Base-by-base conservation (phyloP, 176 grass and related monocot species). In the Paspalum notatum region DNA sequence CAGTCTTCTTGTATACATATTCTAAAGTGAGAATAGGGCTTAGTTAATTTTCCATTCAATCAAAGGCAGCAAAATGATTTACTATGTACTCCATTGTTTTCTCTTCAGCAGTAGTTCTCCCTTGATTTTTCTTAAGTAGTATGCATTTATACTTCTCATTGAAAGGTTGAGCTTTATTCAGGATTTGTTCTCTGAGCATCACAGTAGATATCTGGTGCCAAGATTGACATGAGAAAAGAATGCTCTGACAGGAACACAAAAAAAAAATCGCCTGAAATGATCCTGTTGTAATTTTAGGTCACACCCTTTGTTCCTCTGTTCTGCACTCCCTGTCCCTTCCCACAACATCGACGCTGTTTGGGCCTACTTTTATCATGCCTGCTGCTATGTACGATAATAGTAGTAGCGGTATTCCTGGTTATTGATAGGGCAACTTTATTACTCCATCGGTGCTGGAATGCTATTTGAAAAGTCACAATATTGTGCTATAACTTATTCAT, bases 391-490 rank as follows among this genome's bases (percentile, higher is more conserved):
- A 32, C 32, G 3, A 32, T 32, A 32, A 74, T 39, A 58, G 22
- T 40, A 32, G 8, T 22, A n/a, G n/a, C n/a, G 47, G 52, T 41
- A 24, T 16, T 70, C 59, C 9, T 52, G 65, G 57, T 70, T 70
- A n/a, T 73, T 14, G 16, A 52, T 51, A n/a, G 38, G 46, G 74
- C 4, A 53, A 25, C 49, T 57, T 47, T 47, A 38, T 79, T 72
- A 62, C 27, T 39, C 26, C 37, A 42, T 32, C 50, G n/a, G 44
- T 7, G 15, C 45, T 32, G 45, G 8, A 11, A 46, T 44, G 41
- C 55, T 76, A 76, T 52, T 51, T 68, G 71, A 87, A 69, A 80
- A 43, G 42, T 44, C 32, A 32, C 32, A 54, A 53, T 37, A 9
- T 20, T 75, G 37, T 52, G 54, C 27, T 66, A 12, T 57, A 68